These are phyloP conservation scores for Nicotiana rustica DNA, from an alignment of 305 asterid species.

Conservation along the genomic window DNA sequence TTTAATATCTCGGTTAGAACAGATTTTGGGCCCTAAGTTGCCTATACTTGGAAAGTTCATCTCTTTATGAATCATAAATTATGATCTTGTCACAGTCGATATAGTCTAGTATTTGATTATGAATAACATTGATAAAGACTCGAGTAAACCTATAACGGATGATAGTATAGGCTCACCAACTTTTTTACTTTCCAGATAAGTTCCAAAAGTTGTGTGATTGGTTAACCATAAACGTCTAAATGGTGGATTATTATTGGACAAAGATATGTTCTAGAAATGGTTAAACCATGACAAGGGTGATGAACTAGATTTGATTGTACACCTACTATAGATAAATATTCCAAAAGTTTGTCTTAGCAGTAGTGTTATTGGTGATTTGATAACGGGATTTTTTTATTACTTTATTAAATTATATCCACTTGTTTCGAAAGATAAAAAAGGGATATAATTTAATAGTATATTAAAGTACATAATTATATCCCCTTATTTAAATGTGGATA, in stretches of 20 bases:
- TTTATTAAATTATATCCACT: not conserved
- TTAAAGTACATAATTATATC: not conserved
- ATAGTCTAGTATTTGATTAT: not conserved
- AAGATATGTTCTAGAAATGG: slow-evolving; percentile 13
- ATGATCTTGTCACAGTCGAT: not conserved
- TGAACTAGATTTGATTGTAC: not conserved
- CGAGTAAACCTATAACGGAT: not conserved
- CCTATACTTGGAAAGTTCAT: not conserved
- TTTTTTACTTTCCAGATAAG: slow-evolving; percentile 22
- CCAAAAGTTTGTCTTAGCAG: not conserved
- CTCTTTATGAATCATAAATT: not conserved
- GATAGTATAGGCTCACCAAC: slow-evolving; percentile 13
- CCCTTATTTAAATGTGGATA: slow-evolving; percentile 25
- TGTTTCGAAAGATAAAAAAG: too few relatives aligned
- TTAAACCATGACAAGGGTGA: slow-evolving; percentile 24
- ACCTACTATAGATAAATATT: slow-evolving; percentile 22
- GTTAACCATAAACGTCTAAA: slow-evolving; percentile 25
- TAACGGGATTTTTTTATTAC: not conserved
- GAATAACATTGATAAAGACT: slow-evolving; percentile 18
- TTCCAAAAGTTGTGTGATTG: slow-evolving; percentile 20
- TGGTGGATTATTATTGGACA: slow-evolving; percentile 19
- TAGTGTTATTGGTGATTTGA: slow-evolving; percentile 16
- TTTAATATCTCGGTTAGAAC: not conserved
- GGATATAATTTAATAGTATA: not conserved
- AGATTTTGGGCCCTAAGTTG: not conserved